Evolutionary conservation across 768 basidiomycete species (phyloP).

Genomic region (Termitomyces heimii): DNA sequence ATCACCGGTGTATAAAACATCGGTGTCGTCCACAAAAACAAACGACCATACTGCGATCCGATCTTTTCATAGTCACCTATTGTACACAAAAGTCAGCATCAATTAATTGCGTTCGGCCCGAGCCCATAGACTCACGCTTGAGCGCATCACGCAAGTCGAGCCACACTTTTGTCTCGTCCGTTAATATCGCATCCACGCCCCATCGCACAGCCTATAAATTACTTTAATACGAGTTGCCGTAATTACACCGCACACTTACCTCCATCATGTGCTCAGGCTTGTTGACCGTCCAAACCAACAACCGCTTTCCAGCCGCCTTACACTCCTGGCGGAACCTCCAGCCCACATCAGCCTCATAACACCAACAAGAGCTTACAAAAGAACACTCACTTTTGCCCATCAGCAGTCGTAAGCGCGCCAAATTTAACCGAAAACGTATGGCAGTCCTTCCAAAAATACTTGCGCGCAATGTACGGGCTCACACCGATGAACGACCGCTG

Average conservation of each 20-base stretch:
- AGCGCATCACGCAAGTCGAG: conserved; percentile 54
- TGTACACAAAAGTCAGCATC: background rate
- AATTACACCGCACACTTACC: conserved; percentile 32
- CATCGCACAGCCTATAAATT: conserved; percentile 64
- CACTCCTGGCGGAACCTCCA: conserved; percentile 77
- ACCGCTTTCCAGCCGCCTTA: conserved; percentile 67
- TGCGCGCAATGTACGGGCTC: conserved; percentile 63
- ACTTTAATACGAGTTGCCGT: background rate
- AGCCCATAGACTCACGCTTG: conserved; percentile 35
- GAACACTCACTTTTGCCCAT: conserved; percentile 66
- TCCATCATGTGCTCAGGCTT: conserved; percentile 86
- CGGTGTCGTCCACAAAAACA: conserved; percentile 70
- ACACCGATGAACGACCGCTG: conserved; percentile 81
- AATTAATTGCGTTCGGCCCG: no score
- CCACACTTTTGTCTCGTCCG: conserved; percentile 68
- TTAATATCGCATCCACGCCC: conserved; percentile 74
- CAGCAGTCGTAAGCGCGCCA: conserved; percentile 57
- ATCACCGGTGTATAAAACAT: conserved; percentile 52
- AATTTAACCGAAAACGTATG: conserved; percentile 87
- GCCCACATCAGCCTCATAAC: background rate
- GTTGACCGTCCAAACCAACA: conserved; percentile 98
- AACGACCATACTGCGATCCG: conserved; percentile 53
- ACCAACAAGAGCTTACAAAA: background rate
- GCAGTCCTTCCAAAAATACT: conserved; percentile 87
- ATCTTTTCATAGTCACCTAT: conserved; percentile 66